Conservation (phyloP, 2,329 filamentous ascomycete genomes). For the Sarocladium kiliense region DNA sequence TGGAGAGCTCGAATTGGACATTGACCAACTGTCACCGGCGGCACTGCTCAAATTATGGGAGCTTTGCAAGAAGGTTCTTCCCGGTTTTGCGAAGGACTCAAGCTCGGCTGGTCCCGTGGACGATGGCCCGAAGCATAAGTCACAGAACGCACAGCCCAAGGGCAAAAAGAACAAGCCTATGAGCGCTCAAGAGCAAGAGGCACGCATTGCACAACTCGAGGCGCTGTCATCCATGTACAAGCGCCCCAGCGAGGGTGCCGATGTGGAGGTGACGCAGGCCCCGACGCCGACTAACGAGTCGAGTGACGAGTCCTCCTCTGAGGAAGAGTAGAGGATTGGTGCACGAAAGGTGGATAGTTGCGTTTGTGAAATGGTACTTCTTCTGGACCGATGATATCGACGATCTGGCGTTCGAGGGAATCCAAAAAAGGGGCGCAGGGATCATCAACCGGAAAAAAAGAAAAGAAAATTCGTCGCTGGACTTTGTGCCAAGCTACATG, state of each 20-base stretch:
- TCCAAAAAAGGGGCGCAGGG: neutral
- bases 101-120: constrained; percentile 15
- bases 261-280: constrained; percentile 41
- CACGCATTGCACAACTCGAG: constrained; percentile 56
- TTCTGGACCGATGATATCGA: constrained; percentile 1
- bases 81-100: constrained; percentile 32
- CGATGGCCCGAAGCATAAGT: constrained; percentile 9
- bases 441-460: neutral
- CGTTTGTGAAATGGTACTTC: neutral
- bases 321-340: constrained; percentile 10
- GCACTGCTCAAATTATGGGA: constrained; percentile 48
- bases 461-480: neutral
- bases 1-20: constrained; percentile 55
- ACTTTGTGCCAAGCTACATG: neutral
- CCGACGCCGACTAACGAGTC: constrained; percentile 10
- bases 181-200: constrained; percentile 65
- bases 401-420: neutral
- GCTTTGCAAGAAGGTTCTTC: constrained; percentile 37
- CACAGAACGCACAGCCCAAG: constrained; percentile 28
- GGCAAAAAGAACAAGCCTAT: constrained; percentile 73
- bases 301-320: constrained; percentile 13
- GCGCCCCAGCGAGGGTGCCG: constrained; percentile 37
- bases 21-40: constrained; percentile 51
- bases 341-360: too few relatives aligned
- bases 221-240: constrained; percentile 37